Evolutionary conservation across 169 alveolate genomes (phyloP).

Genomic region (Eimeria acervulina): DNA sequence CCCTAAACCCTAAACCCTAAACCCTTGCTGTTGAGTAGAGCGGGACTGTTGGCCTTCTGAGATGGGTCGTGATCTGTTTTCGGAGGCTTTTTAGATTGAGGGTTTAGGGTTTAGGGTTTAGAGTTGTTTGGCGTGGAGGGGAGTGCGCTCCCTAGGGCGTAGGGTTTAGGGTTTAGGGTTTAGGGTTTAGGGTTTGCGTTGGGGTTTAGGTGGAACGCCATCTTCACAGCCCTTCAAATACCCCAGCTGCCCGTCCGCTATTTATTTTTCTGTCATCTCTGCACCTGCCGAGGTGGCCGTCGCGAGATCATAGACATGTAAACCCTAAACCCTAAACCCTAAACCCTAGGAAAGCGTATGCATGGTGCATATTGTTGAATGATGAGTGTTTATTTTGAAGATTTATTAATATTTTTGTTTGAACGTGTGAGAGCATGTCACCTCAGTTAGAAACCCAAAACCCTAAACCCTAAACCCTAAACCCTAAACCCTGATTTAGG

Average conservation of each 20-base stretch:
- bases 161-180: conserved; percentile 4
- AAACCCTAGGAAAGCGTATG: too few species aligned
- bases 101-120: background rate
- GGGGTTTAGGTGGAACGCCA: conserved; percentile 46
- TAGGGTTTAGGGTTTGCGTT: background rate
- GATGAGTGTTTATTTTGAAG: too few species aligned
- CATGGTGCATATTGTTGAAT: too few species aligned
- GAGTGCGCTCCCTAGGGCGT: background rate
- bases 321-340: background rate
- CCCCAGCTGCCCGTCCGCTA: conserved; percentile 76
- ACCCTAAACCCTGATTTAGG: background rate
- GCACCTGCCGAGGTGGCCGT: background rate
- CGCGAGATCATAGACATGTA: conserved; percentile 31
- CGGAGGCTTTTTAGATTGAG: background rate
- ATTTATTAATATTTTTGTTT: too few species aligned
- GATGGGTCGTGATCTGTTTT: too few species aligned
- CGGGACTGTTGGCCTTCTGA: background rate
- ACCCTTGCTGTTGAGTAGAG: background rate
- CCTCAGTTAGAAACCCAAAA: background rate
- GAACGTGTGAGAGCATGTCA: too few species aligned
- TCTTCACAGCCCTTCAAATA: conserved; percentile 55
- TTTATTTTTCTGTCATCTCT: conserved; percentile 59
- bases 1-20: conserved; percentile 4
- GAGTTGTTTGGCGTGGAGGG: background rate
- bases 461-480: background rate